phyloP scores from a whole-genome alignment of 1,284 basidiomycete species.

The Boletus sp. region DNA sequence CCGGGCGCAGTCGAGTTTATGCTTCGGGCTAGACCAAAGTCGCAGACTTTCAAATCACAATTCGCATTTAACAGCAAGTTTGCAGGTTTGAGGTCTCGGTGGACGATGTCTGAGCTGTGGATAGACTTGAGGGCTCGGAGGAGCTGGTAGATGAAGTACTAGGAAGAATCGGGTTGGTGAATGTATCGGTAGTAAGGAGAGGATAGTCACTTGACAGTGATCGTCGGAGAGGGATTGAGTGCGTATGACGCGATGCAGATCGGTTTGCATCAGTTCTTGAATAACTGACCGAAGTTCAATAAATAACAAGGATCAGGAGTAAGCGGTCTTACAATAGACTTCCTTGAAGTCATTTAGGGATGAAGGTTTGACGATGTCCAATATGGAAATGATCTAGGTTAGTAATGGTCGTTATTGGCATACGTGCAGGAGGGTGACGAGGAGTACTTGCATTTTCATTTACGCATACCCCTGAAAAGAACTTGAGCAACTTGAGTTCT shows the following conservation, averaged over 20 bases:
- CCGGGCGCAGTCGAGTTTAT: conserved; percentile 61
- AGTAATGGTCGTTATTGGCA: not conserved
- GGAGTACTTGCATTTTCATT: conserved; percentile 65
- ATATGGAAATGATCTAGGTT: conserved; percentile 75
- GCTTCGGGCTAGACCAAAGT: conserved; percentile 79
- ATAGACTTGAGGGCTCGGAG: conserved; percentile 83
- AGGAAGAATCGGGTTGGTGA: conserved; percentile 10
- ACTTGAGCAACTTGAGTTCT: conserved; percentile 79
- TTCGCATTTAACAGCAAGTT: conserved; percentile 81
- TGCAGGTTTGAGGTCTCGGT: conserved; percentile 81
- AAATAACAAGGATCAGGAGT: not conserved
- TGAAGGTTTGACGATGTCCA: conserved; percentile 82
- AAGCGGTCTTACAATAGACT: conserved; percentile 61
- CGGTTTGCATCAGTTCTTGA: conserved; percentile 90
- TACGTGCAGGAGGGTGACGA: not conserved
- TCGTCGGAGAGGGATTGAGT: conserved; percentile 88
- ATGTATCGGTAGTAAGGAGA: conserved; percentile 1
- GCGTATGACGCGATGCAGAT: conserved; percentile 87
- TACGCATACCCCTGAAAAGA: conserved; percentile 79
- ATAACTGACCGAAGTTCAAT: conserved; percentile 52
- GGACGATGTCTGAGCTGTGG: conserved; percentile 78
- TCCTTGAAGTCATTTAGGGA: conserved; percentile 80
- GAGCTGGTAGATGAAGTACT: conserved; percentile 76
- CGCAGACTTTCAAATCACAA: conserved; percentile 85
- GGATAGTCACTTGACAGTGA: conserved; percentile 68